Base-by-base conservation (phyloP, 2,329 filamentous ascomycete species). In the Fusarium tricinctum region DNA sequence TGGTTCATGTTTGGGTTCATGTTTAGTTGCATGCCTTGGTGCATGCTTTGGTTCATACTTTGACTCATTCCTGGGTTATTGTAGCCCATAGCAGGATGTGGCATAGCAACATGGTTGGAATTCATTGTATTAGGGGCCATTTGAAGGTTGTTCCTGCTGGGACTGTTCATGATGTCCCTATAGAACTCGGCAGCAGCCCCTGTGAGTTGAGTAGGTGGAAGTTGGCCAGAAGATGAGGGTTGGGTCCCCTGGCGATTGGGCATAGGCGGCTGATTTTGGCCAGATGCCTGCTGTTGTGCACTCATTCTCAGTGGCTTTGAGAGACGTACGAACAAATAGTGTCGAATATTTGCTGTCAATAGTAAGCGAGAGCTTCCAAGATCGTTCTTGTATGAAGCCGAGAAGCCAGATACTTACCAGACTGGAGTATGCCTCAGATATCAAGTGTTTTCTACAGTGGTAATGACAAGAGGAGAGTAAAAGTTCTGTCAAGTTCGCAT, bases 41-140 rank as follows among this genome's bases (percentile, higher is more conserved):
- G 3, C 10, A 19, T n/a, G 1, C 9, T 9, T 3, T 12, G 3
- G 4, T 14, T 6, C 8, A n/a, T 17, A 1, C 15, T 6, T 2
- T 9, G 3, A 5, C 10, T 4, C 6, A n/a, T 17, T 1, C 12
- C 13, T 3, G 8, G 2, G 23, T 14, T 22, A 4, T 19, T 28
- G 1, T 30, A 8, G 14, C 39, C 26, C 15, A 33, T 20, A 22
- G 23, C 20, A 12, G 20, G 6, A 1, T n/a, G 23, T 9, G 30
- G 3, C 19, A 4, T 8, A 45, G 12, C 8, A 10, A 6, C 3
- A 32, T 1, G 15, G 3, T 38, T 32, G 19, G 5, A 3, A 6
- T 22, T 38, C 33, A 10, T n/a, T n/a, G 7, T 3, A 7, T 15
- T n/a, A 38, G 17, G 8, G 17, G 15, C 15, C 17, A 38, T 9